These are phyloP conservation scores for Aspergillus piperis DNA, from an alignment of 2,329 filamentous ascomycete genomes.

Conservation along the genomic window DNA sequence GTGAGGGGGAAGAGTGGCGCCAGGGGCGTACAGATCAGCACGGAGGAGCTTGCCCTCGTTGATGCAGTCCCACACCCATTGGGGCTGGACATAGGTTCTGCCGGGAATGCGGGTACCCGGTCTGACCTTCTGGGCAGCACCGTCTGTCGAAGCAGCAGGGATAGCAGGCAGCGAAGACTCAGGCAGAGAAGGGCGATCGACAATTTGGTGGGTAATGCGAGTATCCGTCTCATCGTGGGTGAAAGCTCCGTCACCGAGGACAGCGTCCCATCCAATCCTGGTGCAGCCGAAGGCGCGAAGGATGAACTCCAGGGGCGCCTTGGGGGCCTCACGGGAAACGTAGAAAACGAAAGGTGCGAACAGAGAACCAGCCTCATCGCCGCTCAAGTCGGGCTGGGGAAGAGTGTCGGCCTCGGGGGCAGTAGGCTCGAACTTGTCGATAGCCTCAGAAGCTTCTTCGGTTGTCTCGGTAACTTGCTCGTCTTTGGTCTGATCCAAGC, in stretches of 20 bases:
- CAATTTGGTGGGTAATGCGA: conserved; percentile 91
- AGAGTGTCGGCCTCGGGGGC: conserved; percentile 84
- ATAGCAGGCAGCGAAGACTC: conserved; percentile 53
- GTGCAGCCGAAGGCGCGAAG: conserved; percentile 94
- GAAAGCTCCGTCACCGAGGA: conserved; percentile 88
- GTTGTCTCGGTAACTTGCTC: conserved; percentile 48
- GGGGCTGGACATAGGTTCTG: conserved; percentile 88
- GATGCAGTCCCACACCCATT: conserved; percentile 97
- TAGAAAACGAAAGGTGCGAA: conserved; percentile 90
- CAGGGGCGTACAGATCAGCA: conserved; percentile 85
- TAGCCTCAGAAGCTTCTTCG: conserved; percentile 60
- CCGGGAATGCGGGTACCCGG: conserved; percentile 80
- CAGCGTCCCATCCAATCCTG: conserved; percentile 89
- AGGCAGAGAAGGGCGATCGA: conserved; percentile 78
- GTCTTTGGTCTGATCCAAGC: conserved; percentile 45
- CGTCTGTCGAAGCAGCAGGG: conserved; percentile 48
- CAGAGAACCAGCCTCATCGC: conserved; percentile 69
- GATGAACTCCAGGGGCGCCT: conserved; percentile 87
- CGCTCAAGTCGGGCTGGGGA: conserved; percentile 71
- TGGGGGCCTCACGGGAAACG: conserved; percentile 88
- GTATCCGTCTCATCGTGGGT: conserved; percentile 86
- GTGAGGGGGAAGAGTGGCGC: conserved; percentile 87
- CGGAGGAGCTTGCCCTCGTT: conserved; percentile 88
- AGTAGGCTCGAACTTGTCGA: conserved; percentile 89
- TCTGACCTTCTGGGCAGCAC: conserved; percentile 48